These are phyloP conservation scores for Darksidea phi DNA, from an alignment of 495 filamentous ascomycete species.

Conservation along the genomic window DNA sequence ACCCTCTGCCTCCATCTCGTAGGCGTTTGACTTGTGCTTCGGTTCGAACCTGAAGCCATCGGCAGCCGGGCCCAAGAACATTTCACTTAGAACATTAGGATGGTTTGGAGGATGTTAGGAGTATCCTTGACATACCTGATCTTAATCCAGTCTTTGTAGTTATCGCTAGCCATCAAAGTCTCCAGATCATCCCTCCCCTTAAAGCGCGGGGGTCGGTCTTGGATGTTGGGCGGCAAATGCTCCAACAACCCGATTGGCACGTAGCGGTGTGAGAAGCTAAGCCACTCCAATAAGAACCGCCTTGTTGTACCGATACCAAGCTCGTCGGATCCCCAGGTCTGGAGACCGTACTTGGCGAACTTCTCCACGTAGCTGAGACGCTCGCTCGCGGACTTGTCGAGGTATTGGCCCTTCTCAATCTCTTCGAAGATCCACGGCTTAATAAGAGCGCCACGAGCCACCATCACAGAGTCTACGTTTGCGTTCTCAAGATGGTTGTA, in stretches of 20 bases:
- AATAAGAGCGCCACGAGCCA: conserved; percentile 85
- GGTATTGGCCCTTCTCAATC: conserved; percentile 84
- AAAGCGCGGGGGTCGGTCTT: conserved; percentile 83
- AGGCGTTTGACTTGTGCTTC: conserved; percentile 96
- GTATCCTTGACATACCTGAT: conserved; percentile 70
- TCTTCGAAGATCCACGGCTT: conserved; percentile 99
- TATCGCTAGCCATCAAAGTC: conserved; percentile 79
- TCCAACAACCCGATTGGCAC: conserved; percentile 87
- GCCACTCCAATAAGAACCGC: conserved; percentile 88
- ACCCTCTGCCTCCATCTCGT: conserved; percentile 63
- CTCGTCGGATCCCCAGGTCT: conserved; percentile 94
- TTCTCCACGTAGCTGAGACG: conserved; percentile 81
- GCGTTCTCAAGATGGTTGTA: conserved; percentile 71
- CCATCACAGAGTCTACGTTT: conserved; percentile 84
- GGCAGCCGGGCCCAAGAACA: conserved; percentile 93
- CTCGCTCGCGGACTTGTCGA: conserved; percentile 90
- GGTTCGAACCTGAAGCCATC: conserved; percentile 90
- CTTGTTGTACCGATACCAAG: conserved; percentile 84
- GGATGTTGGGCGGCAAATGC: conserved; percentile 76
- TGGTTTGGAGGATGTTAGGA: neutral
- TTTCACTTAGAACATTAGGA: conserved; percentile 63
- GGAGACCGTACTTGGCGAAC: conserved; percentile 84
- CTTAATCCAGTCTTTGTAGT: conserved; percentile 98
- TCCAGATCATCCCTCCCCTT: conserved; percentile 85
- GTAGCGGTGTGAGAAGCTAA: conserved; percentile 89